Conservation (phyloP, 164 flowering plant genomes). For the Tinospora cordifolia region DNA sequence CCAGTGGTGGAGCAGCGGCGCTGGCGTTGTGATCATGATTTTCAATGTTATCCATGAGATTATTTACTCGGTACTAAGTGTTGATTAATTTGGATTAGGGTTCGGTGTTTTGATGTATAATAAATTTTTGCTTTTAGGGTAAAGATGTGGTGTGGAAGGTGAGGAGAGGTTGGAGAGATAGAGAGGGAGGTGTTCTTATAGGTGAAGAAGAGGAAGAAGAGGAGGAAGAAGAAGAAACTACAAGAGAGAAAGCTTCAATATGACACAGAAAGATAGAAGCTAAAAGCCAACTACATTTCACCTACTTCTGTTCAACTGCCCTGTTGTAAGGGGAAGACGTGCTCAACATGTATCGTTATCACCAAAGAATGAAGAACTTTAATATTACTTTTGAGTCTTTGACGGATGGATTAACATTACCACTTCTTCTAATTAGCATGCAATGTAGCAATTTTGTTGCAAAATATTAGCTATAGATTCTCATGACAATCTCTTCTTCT, state of each 20-base stretch:
- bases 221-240: neutral
- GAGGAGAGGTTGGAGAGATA: conserved; percentile 15
- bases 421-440: no score
- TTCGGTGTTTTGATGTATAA: neutral
- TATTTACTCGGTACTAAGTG: neutral
- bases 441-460: no score
- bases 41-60: conserved; percentile 7
- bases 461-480: no score
- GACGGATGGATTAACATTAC: neutral
- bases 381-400: neutral
- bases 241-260: neutral
- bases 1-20: conserved; percentile 1
- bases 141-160: conserved; percentile 18
- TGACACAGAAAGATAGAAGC: neutral
- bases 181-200: conserved; percentile 6
- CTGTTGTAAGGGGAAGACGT: conserved; percentile 15
- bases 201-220: neutral
- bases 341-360: conserved; percentile 20
- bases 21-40: neutral
- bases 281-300: conserved; percentile 22
- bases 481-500: no score
- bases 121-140: neutral
- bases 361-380: conserved; percentile 6
- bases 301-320: conserved; percentile 34
- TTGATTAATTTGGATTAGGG: neutral